Evolutionary conservation across 768 basidiomycete genomes (phyloP).

Genomic region (Termitomyces eurrhizus): DNA sequence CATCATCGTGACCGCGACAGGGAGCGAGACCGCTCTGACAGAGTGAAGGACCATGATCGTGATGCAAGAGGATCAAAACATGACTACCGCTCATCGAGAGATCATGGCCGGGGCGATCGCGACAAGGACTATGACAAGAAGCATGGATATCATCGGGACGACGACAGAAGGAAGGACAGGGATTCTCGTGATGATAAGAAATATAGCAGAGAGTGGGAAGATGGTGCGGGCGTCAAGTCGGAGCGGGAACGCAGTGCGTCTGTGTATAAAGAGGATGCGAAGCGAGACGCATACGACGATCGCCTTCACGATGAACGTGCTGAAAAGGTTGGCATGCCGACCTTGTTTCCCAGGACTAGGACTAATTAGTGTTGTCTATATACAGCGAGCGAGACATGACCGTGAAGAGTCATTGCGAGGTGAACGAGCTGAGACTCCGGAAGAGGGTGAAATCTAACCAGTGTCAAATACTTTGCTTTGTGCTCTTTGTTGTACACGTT

Average conservation of each 20-base stretch:
- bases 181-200: constrained; percentile 39
- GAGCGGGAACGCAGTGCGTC: constrained; percentile 35
- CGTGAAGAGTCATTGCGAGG: constrained; percentile 37
- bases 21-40: constrained; percentile 27
- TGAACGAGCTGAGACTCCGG: constrained; percentile 71
- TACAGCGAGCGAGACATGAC: constrained; percentile 53
- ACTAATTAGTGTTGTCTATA: constrained; percentile 23
- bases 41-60: constrained; percentile 26
- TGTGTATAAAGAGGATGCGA: constrained; percentile 40
- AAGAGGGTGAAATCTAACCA: constrained; percentile 80
- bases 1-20: constrained; percentile 29
- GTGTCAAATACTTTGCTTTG: not conserved
- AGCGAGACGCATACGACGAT: constrained; percentile 49
- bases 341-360: not conserved
- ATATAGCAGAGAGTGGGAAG: constrained; percentile 41
- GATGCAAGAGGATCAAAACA: constrained; percentile 39
- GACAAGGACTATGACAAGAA: constrained; percentile 40
- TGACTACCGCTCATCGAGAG: constrained; percentile 37
- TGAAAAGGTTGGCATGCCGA: constrained; percentile 54
- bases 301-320: constrained; percentile 49
- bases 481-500: not conserved
- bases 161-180: constrained; percentile 51
- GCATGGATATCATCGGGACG: constrained; percentile 45
- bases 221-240: constrained; percentile 28
- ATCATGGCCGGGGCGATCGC: constrained; percentile 33